Evolutionary conservation across 2,329 filamentous ascomycete species (phyloP).

Genomic region (Colletotrichum kahawae): DNA sequence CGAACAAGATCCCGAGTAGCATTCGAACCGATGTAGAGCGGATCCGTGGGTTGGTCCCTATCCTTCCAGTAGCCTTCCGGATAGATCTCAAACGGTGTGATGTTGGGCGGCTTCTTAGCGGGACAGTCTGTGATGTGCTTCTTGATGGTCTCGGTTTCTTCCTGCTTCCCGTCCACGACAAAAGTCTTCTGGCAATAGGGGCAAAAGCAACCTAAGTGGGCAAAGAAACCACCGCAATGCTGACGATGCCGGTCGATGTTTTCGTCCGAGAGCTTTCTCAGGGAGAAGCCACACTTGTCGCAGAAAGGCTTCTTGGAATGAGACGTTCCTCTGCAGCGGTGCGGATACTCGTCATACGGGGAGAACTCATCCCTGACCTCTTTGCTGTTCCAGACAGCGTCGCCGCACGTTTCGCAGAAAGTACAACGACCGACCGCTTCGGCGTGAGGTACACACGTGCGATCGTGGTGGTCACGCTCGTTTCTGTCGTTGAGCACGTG

Average conservation of each 20-base stretch:
- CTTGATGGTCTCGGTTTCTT: background rate
- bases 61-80: slow-evolving; percentile 4
- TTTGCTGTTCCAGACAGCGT: slow-evolving; percentile 9
- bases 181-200: slow-evolving; percentile 23
- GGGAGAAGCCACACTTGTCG: slow-evolving; percentile 18
- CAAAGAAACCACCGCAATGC: slow-evolving; percentile 23
- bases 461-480: slow-evolving; percentile 27
- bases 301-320: slow-evolving; percentile 20
- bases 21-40: slow-evolving; percentile 8
- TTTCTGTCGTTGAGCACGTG: background rate
- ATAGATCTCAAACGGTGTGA: slow-evolving; percentile 22
- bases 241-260: slow-evolving; percentile 16
- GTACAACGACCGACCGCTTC: slow-evolving; percentile 4
- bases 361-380: slow-evolving; percentile 2
- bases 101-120: background rate
- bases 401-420: slow-evolving; percentile 25
- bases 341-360: slow-evolving; percentile 14
- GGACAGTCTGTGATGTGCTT: slow-evolving; percentile 9
- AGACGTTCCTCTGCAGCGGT: slow-evolving; percentile 17
- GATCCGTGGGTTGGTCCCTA: background rate
- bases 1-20: background rate
- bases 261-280: background rate
- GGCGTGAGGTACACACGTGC: slow-evolving; percentile 24
- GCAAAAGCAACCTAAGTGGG: slow-evolving; percentile 23
- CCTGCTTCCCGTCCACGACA: background rate